These are phyloP conservation scores for Ustilaginoidea virens DNA, from an alignment of 2,329 filamentous ascomycete genomes.

Conservation along the genomic window DNA sequence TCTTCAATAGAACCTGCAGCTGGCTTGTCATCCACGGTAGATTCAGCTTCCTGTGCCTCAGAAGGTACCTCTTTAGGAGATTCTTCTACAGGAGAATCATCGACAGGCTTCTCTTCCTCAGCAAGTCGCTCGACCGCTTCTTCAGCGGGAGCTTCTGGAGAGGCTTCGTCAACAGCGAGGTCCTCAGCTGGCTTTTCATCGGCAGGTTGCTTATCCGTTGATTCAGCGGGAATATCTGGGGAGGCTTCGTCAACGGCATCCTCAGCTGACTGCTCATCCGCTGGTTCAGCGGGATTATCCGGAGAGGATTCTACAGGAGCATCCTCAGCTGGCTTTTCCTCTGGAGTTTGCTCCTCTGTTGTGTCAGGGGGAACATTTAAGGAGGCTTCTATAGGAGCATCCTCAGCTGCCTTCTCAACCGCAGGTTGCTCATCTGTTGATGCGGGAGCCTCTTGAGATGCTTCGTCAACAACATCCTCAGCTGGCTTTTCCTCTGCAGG, in stretches of 20 bases:
- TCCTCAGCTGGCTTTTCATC: neutral
- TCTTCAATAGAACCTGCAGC: no score
- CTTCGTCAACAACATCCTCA: neutral
- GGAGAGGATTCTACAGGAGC: no score
- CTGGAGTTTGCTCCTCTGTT: neutral
- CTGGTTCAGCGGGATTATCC: neutral
- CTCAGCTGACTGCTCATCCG: constrained; percentile 1
- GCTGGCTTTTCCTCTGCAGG: neutral
- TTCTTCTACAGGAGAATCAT: constrained; percentile 1
- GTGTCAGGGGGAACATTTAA: neutral
- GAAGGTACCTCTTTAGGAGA: neutral
- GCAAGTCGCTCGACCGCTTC: neutral
- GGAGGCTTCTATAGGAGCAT: no score
- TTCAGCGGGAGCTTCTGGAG: neutral
- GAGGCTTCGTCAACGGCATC: neutral
- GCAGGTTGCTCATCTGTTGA: neutral
- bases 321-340: neutral
- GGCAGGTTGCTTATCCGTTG: neutral
- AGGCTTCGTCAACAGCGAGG: neutral
- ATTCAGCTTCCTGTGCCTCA: no score
- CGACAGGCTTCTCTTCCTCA: constrained; percentile 1
- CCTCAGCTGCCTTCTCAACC: neutral
- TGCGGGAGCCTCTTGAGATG: no score
- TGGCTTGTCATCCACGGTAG: no score
- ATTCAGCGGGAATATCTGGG: neutral